Evolutionary conservation across 441 rosid genomes (phyloP), one percentile per base, ranked within the genome.

Genomic region (Syzygium malaccense): DNA sequence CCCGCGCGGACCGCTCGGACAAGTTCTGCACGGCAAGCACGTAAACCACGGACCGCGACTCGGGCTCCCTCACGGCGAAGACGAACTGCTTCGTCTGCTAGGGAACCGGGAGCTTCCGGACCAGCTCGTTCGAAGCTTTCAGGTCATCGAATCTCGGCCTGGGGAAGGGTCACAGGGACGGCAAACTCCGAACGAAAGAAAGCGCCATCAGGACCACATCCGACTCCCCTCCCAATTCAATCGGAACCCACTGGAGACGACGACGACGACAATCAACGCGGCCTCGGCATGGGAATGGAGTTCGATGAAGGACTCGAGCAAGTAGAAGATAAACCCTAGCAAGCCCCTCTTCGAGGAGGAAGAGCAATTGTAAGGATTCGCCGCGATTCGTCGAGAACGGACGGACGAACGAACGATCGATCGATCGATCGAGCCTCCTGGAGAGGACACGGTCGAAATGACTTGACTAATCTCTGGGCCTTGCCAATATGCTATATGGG

Each of bases 101-200:
- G 3, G 97, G 96, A 30, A 97, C 88, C 8, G 96, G 85, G 60
- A 97, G 97, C 41, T 93, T 92, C 26, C 86, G 88, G 62, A 98
- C 97, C 56, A 98, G 55, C 85, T 93, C 91, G 86, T 93, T 88
- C 17, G 97, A 97, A 33, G 91, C 94, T 89, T 80, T 93, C 89
- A 96, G 87, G 89, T 97, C 99, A 91, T 93, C 94, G 86, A 45
- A 87, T 88, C 89, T 91, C 26, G 92, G 88, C 17, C 89, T 53
- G 28, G 97, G 93, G 88, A 97, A 95, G 8, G 99, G 99, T 99
- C 99, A 97, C 28, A 93, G 49, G 68, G 88, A 93, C 92, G 91
- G 93, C 17, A 96, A 89, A 85, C 86, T 91, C 89, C 88, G 89
- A 13, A 88, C 71, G 87, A 85, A 88, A 45, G 89, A 85, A 56